These are phyloP conservation scores for Lactifluus hygrophoroides DNA, from an alignment of 768 basidiomycete species.

Conservation along the genomic window DNA sequence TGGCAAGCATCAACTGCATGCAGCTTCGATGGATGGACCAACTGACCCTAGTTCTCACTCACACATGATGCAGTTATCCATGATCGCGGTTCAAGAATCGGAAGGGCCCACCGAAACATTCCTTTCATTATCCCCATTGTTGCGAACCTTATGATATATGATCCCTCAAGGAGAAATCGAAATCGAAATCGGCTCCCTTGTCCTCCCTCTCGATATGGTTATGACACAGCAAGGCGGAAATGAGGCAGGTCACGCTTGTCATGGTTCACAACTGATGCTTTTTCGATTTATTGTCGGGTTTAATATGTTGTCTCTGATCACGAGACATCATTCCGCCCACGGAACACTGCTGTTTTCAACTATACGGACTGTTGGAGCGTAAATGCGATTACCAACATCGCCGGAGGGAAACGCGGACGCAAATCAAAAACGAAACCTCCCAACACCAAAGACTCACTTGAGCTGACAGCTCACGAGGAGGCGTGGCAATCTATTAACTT, in stretches of 20 bases:
- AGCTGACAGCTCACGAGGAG: not conserved
- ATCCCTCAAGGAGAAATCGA: not conserved
- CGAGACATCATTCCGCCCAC: too few species aligned
- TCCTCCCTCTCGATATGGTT: not conserved
- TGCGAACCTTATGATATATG: not conserved
- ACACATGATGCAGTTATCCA: not conserved
- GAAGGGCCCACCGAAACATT: not conserved
- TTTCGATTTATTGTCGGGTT: not conserved
- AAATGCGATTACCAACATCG: not conserved
- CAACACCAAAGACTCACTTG: not conserved
- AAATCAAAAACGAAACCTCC: not conserved
- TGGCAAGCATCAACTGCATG: not conserved
- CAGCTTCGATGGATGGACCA: not conserved
- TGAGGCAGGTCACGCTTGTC: not conserved
- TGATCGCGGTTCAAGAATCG: not conserved
- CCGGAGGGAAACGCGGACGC: not conserved
- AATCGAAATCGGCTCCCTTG: too few species aligned
- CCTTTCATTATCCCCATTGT: not conserved
- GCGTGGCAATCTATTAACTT: slow-evolving; percentile 1
- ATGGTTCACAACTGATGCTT: not conserved
- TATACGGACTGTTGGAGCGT: not conserved
- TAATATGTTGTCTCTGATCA: not conserved
- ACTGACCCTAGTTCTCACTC: not conserved
- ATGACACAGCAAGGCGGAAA: not conserved
- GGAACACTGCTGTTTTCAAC: not conserved